Evolutionary conservation across 805 yeast species (phyloP), one percentile per base, ranked within the genome.

Genomic region (Lachancea mirantina): DNA sequence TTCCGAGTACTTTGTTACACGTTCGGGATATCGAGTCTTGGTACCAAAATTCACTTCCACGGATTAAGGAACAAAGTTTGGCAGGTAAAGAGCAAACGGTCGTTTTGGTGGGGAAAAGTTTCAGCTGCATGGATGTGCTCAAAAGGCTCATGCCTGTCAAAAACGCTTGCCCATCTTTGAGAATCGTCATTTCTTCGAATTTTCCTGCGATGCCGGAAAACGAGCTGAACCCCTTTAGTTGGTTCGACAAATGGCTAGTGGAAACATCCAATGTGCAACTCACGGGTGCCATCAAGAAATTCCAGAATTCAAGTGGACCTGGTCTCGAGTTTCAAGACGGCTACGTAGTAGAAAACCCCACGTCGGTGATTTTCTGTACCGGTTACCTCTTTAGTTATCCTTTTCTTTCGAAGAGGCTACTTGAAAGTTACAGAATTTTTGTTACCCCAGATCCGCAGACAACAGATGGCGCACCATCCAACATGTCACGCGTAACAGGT

Each of bases 121-220:
- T 64, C 26, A 58, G 65, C 43, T 54, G 67, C 8, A 57, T 58
- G 34, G 67, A 64, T 39, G 46, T 68, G 2, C 40, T 67, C 19
- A 71, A 67, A 43, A 65, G 67, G 35, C 43, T 66, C 2, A 35
- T 52, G 8, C 57, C 57, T 32, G 45, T 38, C 30, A 44, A 36
- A 39, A 49, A 33, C 30, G 17, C 28, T 5, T 55, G 34, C 41
- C 37, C 22, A 14, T 19, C 23, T 7, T 22, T 40, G 11, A 45
- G 44, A 28, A 66, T 81, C 39, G 78, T 79, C 41, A 59, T 84
- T 42, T 73, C 82, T 26, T 64, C 94, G 28, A 78, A 76, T 43
- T 78, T 88, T 83, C 36, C 40, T 2, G 43, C 45, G 5, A 28
- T 27, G 30, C 44, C 43, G 1, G 45, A 42, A 7, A 78, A 69